Evolutionary conservation across 1,284 basidiomycete genomes (phyloP), one percentile per base, ranked within the genome.

Genomic region (Coriolopsis trogii): DNA sequence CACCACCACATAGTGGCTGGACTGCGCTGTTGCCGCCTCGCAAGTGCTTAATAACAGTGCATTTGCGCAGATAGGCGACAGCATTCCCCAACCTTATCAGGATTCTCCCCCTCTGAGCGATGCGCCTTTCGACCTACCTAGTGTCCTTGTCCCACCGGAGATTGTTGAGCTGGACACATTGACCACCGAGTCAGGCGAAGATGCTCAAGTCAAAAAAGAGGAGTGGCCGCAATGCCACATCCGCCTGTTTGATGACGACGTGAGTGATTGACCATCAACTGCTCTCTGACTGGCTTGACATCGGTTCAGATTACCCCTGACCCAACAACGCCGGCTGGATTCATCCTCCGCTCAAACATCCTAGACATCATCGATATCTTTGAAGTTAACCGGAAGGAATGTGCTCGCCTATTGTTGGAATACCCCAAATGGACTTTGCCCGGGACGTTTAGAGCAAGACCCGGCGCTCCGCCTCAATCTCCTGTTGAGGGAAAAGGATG

Each of bases 341-440:
- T 95, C 67, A 80, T 89, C 24, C 79, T 97, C 15, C 89, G 89
- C 21, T 81, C 87, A 8, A 77, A 88, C 23, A 69, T 98, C 8
- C 73, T 85, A n/a, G 95, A 98, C 67, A 82, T 91, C 40, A 74
- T 98, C 47, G 86, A 94, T 60, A 89, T 98, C 25, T 99, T 93
- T 67, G 96, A 99, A 70, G 84, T 97, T 41, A 99, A 99, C 70
- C 84, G 96, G 47, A 98, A 97, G 70, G 96, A 99, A 64, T 92
- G 89, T 61, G 93, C 96, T 2, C 80, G 90, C 10, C 73, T 98
- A 10, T 77, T 99, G 3, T 79, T 98, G 33, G 89, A 95, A 61
- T 85, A 94, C 43, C 91, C 93, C 0, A 89, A 89, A 62, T 97
- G 94, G 91, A 80, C 89, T 44, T 69, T 87, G 1, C 76, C 80